phyloP scores from a whole-genome alignment of 164 flowering plant genomes.

The Macadamia integrifolia region DNA sequence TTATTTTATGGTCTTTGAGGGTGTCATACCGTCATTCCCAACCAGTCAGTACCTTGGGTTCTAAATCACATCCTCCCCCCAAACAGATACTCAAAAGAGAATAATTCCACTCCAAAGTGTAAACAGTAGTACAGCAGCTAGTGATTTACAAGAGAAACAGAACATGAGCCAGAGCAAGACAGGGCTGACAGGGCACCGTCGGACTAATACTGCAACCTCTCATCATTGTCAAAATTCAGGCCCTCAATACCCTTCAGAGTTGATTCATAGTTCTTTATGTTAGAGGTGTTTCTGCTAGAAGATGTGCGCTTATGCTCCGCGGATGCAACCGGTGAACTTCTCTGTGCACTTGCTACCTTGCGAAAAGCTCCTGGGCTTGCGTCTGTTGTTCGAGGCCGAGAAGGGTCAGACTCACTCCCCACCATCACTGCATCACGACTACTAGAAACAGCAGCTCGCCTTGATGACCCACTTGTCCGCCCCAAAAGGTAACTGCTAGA shows the following conservation, averaged over 20 bases:
- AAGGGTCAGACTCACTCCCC: constrained; percentile 54
- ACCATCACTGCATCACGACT: constrained; percentile 50
- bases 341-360: constrained; percentile 52
- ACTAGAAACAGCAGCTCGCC: constrained; percentile 66
- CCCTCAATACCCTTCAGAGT: constrained; percentile 78
- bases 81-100: constrained; percentile 12
- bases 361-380: constrained; percentile 59
- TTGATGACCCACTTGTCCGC: constrained; percentile 67
- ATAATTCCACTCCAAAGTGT: constrained; percentile 15
- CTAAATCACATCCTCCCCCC: constrained; percentile 16
- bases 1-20: neutral
- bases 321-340: constrained; percentile 51
- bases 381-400: constrained; percentile 64
- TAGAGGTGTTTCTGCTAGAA: constrained; percentile 48
- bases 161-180: neutral
- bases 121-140: constrained; percentile 12
- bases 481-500: constrained; percentile 49
- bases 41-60: constrained; percentile 7
- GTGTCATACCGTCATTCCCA: constrained; percentile 1
- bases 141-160: constrained; percentile 24
- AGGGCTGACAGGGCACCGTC: neutral
- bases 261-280: constrained; percentile 56
- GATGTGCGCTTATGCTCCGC: constrained; percentile 57
- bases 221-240: constrained; percentile 62
- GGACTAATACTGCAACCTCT: constrained; percentile 45